Evolutionary conservation across 2,329 filamentous ascomycete species (phyloP).

Genomic region (Cladosporium sp.): DNA sequence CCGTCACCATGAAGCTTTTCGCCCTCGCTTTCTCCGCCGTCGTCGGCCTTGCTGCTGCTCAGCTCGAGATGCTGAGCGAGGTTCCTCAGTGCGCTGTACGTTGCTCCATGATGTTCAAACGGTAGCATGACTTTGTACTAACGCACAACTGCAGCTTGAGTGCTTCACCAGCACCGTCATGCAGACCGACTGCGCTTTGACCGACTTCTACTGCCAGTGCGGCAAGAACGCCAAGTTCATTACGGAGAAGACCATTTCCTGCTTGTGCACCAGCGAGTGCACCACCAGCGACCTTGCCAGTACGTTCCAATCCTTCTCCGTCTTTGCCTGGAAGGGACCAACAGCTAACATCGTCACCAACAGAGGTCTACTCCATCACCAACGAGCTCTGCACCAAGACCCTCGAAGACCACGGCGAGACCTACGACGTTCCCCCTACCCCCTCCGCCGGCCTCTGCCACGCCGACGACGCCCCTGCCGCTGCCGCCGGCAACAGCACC

Average conservation of each 20-base stretch:
- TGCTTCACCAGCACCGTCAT: slow-evolving; percentile 48
- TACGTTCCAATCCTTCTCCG: slow-evolving; percentile 26
- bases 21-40: slow-evolving; percentile 7
- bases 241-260: slow-evolving; percentile 36
- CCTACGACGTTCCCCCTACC: slow-evolving; percentile 13
- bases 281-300: slow-evolving; percentile 34
- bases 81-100: slow-evolving; percentile 8
- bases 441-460: slow-evolving; percentile 16
- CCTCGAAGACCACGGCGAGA: slow-evolving; percentile 18
- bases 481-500: slow-evolving; percentile 11
- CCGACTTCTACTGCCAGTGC: slow-evolving; percentile 52
- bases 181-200: slow-evolving; percentile 44
- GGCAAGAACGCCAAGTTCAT: slow-evolving; percentile 37
- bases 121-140: neutral
- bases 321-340: neutral
- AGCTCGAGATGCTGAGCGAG: slow-evolving; percentile 7
- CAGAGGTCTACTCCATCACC: slow-evolving; percentile 19
- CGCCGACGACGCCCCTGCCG: slow-evolving; percentile 2
- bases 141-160: slow-evolving; percentile 22
- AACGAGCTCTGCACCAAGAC: slow-evolving; percentile 23
- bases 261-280: slow-evolving; percentile 36
- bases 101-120: neutral
- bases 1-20: slow-evolving; percentile 9
- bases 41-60: slow-evolving; percentile 9
- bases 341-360: neutral